Conservation (phyloP, 805 yeast species). For the Yarrowia deformans region DNA sequence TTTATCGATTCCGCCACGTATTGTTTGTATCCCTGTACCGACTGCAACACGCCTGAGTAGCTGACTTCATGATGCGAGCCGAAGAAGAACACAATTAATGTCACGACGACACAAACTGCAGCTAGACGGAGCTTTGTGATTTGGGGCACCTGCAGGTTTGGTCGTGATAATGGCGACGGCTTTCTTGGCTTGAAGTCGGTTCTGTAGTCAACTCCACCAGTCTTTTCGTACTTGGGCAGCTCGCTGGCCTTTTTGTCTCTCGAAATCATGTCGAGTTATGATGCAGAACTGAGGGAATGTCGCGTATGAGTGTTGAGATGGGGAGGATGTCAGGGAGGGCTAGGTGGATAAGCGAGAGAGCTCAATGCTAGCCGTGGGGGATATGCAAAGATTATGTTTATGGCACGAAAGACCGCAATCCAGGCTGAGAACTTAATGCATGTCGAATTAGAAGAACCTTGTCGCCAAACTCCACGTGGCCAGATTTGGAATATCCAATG, state of each 20-base stretch:
- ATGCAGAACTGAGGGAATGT: background rate
- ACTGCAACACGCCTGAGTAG: conserved; percentile 10
- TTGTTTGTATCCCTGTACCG: conserved; percentile 23
- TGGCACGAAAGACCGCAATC: conserved; percentile 38
- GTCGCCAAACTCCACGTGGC: conserved; percentile 28
- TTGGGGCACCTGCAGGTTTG: conserved; percentile 19
- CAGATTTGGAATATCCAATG: background rate
- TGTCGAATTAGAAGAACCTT: conserved; percentile 9
- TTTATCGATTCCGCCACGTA: conserved; percentile 36
- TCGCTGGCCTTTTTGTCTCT: conserved; percentile 31
- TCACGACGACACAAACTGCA: background rate
- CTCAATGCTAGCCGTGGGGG: conserved; percentile 30
- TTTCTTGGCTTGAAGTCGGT: conserved; percentile 33
- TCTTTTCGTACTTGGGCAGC: conserved; percentile 38
- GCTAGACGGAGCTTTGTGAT: conserved; percentile 19
- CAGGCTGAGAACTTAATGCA: conserved; percentile 37
- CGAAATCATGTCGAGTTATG: conserved; percentile 33
- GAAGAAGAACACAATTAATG: conserved; percentile 9
- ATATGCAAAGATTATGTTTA: conserved; percentile 23
- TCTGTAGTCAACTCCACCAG: conserved; percentile 15
- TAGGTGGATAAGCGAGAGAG: background rate
- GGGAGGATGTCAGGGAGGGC: background rate
- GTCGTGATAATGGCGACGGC: conserved; percentile 31
- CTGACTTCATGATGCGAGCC: conserved; percentile 19
- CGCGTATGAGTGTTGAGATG: background rate